Percentiles rank a stretch among this genome's conserved stretches.
phyloP scores from a whole-genome alignment of 2,329 filamentous ascomycete species.

The Lasiodiplodia hormozganensis region DNA sequence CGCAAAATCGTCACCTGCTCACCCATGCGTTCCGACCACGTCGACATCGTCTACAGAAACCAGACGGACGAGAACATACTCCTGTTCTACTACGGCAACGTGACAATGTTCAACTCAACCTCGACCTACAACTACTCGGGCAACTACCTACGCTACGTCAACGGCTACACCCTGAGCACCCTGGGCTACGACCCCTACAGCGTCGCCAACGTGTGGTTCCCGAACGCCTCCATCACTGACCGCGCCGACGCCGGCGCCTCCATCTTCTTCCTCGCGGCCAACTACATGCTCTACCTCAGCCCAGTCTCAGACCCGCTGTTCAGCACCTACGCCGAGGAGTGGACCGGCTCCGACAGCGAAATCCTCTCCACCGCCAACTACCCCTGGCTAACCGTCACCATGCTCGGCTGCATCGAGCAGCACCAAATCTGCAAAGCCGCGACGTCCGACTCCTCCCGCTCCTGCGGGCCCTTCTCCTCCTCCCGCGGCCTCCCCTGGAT shows the following conservation, averaged over 20 bases:
- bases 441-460: background rate
- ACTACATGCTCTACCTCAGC: background rate
- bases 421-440: background rate
- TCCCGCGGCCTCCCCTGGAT: background rate
- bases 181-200: background rate
- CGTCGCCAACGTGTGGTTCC: background rate
- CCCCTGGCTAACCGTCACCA: background rate
- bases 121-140: background rate
- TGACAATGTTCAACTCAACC: background rate
- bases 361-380: background rate
- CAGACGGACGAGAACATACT: background rate
- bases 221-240: background rate
- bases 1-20: conserved; percentile 6
- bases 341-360: background rate
- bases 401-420: conserved; percentile 7
- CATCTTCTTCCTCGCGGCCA: conserved; percentile 4
- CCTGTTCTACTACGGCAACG: background rate
- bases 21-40: background rate
- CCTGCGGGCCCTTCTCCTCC: background rate
- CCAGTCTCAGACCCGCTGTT: background rate
- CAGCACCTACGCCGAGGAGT: background rate
- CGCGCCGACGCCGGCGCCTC: background rate
- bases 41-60: background rate
- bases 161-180: background rate
- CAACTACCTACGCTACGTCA: background rate